Base-by-base conservation (phyloP, 2,329 filamentous ascomycete genomes). In the Xylariaceae sp. region DNA sequence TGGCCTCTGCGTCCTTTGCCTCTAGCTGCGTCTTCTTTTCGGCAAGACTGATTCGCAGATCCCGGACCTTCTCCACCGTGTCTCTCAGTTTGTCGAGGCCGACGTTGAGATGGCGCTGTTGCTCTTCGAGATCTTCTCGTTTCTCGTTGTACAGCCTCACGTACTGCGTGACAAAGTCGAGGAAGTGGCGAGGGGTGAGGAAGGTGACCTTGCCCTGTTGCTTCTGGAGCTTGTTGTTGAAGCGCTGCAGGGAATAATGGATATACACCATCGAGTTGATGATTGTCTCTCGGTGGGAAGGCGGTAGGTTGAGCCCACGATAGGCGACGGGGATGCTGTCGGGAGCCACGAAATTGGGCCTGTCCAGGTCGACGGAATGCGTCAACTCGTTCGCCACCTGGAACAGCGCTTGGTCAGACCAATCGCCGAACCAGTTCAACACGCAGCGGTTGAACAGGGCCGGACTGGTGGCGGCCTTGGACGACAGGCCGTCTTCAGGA, bases 231-330 rank as follows among this genome's bases (percentile, higher is more conserved):
- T 88, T 89, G 51, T 76, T 71, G 59, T 98, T 98, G 74, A 96
- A 94, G 35, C 78, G 76, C 47, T 90, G 87, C 34, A 98, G 69
- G 2, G 92, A 98, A 66, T 97, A 88, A 59, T 99, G 92, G 14
- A 98, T 90, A 57, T 95, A 94, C 3, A 99, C 94, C 92, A 99
- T 98, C 0, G 89, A 85, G 61, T 99, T 99, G 63, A 98, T 78
- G 32, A 99, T 82, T 3, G 89, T 79, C 61, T 96, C 88, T 47
- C 92, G 81, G 62, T 98, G 90, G 38, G 85, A 85, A 7, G 90
- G 86, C 15, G 92, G 94, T 38, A 97, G 71, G 44, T 67, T 75
- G 38, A 98, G 78, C 31, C 85, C 86, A 38, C 88, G 82, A 61
- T 95, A 98, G 7, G 89, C 92, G 19, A 97, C 83, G 3, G 89